phyloP scores from a whole-genome alignment of 192 early-diverging fungal genomes.

The Coemansia guatemalensis region DNA sequence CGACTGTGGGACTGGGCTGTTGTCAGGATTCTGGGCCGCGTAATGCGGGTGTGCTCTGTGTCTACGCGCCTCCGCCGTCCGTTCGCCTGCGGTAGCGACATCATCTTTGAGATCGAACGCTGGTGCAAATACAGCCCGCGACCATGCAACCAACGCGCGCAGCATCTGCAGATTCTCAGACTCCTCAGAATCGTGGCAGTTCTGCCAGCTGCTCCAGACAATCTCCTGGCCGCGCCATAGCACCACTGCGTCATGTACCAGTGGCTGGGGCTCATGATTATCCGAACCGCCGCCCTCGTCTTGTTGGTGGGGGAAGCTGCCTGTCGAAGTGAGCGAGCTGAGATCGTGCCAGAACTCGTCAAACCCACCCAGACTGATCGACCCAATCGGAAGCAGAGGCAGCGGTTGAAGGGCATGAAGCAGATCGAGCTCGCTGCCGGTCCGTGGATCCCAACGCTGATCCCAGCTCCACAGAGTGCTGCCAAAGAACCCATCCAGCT shows the following conservation, averaged over 20 bases:
- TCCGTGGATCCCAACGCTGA: slow-evolving; percentile 25
- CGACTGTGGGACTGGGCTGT: no score
- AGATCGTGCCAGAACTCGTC: slow-evolving; percentile 47
- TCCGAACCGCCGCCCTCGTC: neutral
- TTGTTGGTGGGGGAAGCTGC: neutral
- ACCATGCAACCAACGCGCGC: slow-evolving; percentile 41
- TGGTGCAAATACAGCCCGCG: slow-evolving; percentile 39
- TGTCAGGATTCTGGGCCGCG: neutral
- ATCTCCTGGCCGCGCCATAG: slow-evolving; percentile 38
- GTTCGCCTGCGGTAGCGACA: neutral
- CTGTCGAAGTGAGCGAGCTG: neutral
- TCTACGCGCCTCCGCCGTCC: neutral
- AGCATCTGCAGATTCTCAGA: slow-evolving; percentile 5
- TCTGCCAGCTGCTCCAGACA: slow-evolving; percentile 29
- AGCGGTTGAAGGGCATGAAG: slow-evolving; percentile 26
- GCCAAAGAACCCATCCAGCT: slow-evolving; percentile 46
- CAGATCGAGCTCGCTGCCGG: slow-evolving; percentile 32
- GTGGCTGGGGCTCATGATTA: neutral
- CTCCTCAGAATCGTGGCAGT: neutral
- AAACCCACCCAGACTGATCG: slow-evolving; percentile 46
- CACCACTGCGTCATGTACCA: slow-evolving; percentile 26
- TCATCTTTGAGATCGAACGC: slow-evolving; percentile 10
- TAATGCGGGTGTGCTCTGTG: neutral
- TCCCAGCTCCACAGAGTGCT: slow-evolving; percentile 37
- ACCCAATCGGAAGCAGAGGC: slow-evolving; percentile 30